Base-by-base conservation (phyloP, 345 rosid species). In the Eucalyptus caleyi region DNA sequence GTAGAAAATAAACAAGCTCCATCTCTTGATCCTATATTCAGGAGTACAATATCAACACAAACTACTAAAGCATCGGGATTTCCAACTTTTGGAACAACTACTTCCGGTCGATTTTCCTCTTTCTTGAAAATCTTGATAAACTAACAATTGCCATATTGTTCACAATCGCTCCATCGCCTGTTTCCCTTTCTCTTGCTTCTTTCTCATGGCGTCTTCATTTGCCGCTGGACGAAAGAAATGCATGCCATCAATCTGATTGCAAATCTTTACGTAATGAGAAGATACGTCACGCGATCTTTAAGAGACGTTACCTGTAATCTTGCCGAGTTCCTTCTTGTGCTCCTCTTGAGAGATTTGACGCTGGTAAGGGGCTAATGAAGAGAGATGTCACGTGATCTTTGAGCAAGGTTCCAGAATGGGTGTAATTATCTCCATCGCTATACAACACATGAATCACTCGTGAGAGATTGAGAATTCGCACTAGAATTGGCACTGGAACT, bases 401-500 rank as follows among this genome's bases (percentile, higher is more conserved):
- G 45, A 90, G 81, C 5, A 23, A 11, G 26, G 34, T 30, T 23
- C 13, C 77, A 8, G 91, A 27, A 15, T 77, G 30, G 23, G 92
- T 89, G 49, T 91, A 90, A 21, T 90, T 89, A 87, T 94, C 95
- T 50, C 54, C 90, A 21, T 83, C 44, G 51, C 88, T 89, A 86
- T 93, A 93, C 3, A 91, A 0, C 16, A 93, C 94, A 56, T 92
- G 90, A 1, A 91, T 83, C 27, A 86, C 87, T 1, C 94, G 89
- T 4, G 91, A 42, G 24, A 94, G 82, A 37, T 94, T 92, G 69
- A 92, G 60, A 13, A 89, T 59, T 16, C 37, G 85, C 13, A 7
- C 24, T 5, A 91, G 90, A 9, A 94, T 81, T 30, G 91, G 90
- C 88, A 86, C 24, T 1, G 92, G 91, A 4, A 91, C 86, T 1